Evolutionary conservation across 495 filamentous ascomycete species (phyloP), one percentile per base, ranked within the genome.

Genomic region (Podospora didyma): DNA sequence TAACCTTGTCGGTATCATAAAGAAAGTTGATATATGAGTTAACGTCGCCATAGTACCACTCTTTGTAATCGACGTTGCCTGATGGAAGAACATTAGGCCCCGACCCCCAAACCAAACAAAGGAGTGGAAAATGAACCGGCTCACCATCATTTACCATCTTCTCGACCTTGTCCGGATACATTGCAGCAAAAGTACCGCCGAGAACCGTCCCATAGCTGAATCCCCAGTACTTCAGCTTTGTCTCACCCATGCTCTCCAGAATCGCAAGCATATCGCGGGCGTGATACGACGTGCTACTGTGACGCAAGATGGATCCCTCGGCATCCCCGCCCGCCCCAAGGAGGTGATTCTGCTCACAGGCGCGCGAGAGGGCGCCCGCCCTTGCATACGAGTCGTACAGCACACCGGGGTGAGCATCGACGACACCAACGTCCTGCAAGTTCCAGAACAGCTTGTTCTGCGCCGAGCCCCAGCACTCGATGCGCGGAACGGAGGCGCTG

Each of bases 171-270:
- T 74, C 65, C 1, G 79, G 79, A 54, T 75, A 80, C 69, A 84
- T 69, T 12, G 72, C 65, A 7, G 78, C 78, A 53, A 80, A 79
- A 0, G 79, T 81, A 11, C 67, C 71, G 11, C 82, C 82, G 16
- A 85, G 62, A 10, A 77, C 67, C 22, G 77, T 80, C 17, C 80
- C 80, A 53, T 82, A 82, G 39, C 74, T 77, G 28, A 81, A 81
- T 9, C 79, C 79, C 79, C 79, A 82, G 58, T 81, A 82, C 51
- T 71, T 76, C 2, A 82, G 56, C 55, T 75, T 77, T 21, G 67
- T 60, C 48, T 75, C 57, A 7, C 67, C 71, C 26, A 66, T 59
- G 49, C 70, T 67, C 28, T 71, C 61, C 23, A 69, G 51, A 35
- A 75, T 74, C 37, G 73, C 70, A 7, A 76, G 63, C 72, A 77